A percentile compares a stretch with the other conserved stretches of the same genome.
Conservation (phyloP, 768 basidiomycete species). For the Floccularia luteovirens region DNA sequence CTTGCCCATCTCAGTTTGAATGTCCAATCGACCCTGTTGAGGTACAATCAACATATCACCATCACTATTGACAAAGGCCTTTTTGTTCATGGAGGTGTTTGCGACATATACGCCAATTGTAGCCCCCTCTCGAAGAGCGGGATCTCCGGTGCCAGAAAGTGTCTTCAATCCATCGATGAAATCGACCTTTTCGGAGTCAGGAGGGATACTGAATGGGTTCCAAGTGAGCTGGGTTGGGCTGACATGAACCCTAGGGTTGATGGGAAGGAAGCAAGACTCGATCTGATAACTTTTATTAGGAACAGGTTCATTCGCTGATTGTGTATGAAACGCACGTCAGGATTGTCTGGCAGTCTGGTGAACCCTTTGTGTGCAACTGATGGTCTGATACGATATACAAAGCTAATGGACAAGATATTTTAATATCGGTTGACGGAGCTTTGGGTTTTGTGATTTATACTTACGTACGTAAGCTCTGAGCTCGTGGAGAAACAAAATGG, state of each 20-base stretch:
- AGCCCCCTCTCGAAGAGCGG: slow-evolving; percentile 51
- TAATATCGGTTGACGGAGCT: not conserved
- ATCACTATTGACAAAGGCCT: slow-evolving; percentile 55
- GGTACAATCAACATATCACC: slow-evolving; percentile 64
- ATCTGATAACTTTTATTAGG: slow-evolving; percentile 26
- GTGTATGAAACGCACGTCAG: slow-evolving; percentile 33
- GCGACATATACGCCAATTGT: slow-evolving; percentile 58
- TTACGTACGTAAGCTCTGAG: slow-evolving; percentile 42
- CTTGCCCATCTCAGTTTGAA: slow-evolving; percentile 66
- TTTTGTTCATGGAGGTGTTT: slow-evolving; percentile 51
- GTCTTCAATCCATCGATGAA: slow-evolving; percentile 59
- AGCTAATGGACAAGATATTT: slow-evolving; percentile 28
- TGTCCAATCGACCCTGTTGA: slow-evolving; percentile 55
- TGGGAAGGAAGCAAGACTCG: slow-evolving; percentile 51
- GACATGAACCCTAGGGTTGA: slow-evolving; percentile 52
- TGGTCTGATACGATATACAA: slow-evolving; percentile 61
- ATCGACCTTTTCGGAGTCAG: slow-evolving; percentile 30
- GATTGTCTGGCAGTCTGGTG: slow-evolving; percentile 43
- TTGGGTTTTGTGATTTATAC: slow-evolving; percentile 11
- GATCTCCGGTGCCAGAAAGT: slow-evolving; percentile 54
- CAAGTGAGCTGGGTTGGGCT: slow-evolving; percentile 62
- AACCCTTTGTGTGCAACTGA: slow-evolving; percentile 65
- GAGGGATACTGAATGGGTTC: slow-evolving; percentile 52
- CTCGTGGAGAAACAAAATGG: slow-evolving; percentile 53
- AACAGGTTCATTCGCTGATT: not conserved